Base-by-base conservation (phyloP, 352 stramenopile genomes). In the Phytophthora tubulina region DNA sequence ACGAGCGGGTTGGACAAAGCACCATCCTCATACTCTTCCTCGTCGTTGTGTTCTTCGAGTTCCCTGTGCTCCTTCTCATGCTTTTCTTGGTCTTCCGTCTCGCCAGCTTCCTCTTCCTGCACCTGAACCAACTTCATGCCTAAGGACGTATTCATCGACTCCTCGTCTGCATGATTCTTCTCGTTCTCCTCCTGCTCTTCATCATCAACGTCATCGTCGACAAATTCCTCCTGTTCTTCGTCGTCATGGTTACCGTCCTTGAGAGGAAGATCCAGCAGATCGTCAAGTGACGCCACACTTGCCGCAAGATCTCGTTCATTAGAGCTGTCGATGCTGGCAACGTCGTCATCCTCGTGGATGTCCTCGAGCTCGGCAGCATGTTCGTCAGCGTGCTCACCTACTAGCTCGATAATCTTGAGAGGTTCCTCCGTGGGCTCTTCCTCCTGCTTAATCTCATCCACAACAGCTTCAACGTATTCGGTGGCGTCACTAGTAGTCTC, bases 1-100 rank as follows among this genome's bases (percentile, higher is more conserved):
- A 94, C 78, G 6, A 90, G 56, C 9, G 81, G 74, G 60, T 94
- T 82, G 39, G 70, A 71, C 27, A 88, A 49, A 51, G 81, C 80
- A 30, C 63, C 72, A 36, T 75, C 64, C 10, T 76, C 51, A 17
- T 63, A 42, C 36, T 81, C 58, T 32, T 60, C 48, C 15, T 68
- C n/a, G 6, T 73, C 57, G 4, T 57, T 39, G 35, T 71, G 49
- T 9, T 54, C 41, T 3, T 73, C 32, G 1, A 63, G 48, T 2
- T 46, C 27, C 6, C 67, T 35, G 0, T 60, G 33, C 5, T 72
- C 48, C 32, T 76, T 46, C 27, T 63, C 49, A 13, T 57, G 30
- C 8, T 32, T 36, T 35, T 49, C 17, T 9, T 55, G 36, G 32
- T 72, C 56, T 45, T 77, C 60, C 3, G 59, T 67, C 33, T 79